Evolutionary conservation across 495 filamentous ascomycete genomes (phyloP), one percentile per base, ranked within the genome.

Genomic region (Cairneyella variabilis): DNA sequence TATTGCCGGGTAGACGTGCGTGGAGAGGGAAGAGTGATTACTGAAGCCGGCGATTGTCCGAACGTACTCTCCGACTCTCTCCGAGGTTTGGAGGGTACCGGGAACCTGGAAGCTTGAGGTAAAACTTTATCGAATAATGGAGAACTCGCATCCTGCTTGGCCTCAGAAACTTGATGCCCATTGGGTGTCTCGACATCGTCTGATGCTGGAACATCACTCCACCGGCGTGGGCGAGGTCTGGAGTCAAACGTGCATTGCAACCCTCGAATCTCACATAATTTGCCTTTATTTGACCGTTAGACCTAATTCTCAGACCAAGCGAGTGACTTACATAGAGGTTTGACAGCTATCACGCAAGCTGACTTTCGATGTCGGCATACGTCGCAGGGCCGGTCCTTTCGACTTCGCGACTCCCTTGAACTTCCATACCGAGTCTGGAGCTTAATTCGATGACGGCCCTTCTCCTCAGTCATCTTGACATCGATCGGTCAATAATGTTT

Each of bases 331-430:
- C 60, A 60, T 20, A 57, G 60, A 18, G 57, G 54, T 18, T 45
- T 45, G 21, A 50, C 30, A 28, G 58, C 52, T 38, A 63, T 58
- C 6, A 63, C 44, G 26, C 60, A 63, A 5, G 57, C 60, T 8
- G 60, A 57, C 46, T 63, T 63, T 32, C 60, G 43, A 18, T 32
- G 22, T 1, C 53, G 57, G 46, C 60, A 63, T 3, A 56, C 40
- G 52, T 63, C 60, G 37, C 60, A 63, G n/a, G 57, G 57, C 23
- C 53, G 57, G 26, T 63, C 47, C 28, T 59, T 60, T 21, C 60
- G 27, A 44, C 57, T 60, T 12, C 60, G 37, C 16, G 50, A 58
- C n/a, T 55, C 38, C 40, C 60, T 48, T 0, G 60, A 54, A 16
- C 45, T 49, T 36, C 57, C 60, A 41, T 57, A 51, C 16, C 46